A percentile compares a stretch with the other conserved stretches of the same genome.
These are phyloP conservation scores for Crepidotus sp. DNA, from an alignment of 1,284 basidiomycete genomes.

Conservation along the genomic window DNA sequence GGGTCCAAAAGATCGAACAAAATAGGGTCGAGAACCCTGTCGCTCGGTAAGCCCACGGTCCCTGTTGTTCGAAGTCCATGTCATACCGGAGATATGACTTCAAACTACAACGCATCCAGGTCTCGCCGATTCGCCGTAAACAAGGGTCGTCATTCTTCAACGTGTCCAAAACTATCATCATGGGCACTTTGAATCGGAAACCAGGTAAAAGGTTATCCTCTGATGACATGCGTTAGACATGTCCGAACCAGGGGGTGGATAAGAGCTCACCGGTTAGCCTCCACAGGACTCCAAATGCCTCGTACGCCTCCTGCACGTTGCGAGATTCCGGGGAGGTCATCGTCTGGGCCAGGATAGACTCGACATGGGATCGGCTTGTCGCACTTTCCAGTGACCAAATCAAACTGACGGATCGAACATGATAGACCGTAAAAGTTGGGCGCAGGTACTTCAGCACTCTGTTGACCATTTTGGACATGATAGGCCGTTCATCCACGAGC, in stretches of 20 bases:
- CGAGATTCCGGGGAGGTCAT: slow-evolving; percentile 46
- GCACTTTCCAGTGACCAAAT: slow-evolving; percentile 77
- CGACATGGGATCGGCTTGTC: slow-evolving; percentile 56
- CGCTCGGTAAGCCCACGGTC: slow-evolving; percentile 13
- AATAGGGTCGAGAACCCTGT: slow-evolving; percentile 80
- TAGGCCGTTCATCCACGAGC: slow-evolving; percentile 43
- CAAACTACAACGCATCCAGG: slow-evolving; percentile 93
- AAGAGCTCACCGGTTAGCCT: slow-evolving; percentile 64
- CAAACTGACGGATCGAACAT: slow-evolving; percentile 76
- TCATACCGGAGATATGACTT: slow-evolving; percentile 82
- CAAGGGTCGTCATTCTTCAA: slow-evolving; percentile 69
- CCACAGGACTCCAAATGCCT: slow-evolving; percentile 92
- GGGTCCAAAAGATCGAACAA: slow-evolving; percentile 74
- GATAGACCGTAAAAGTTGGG: slow-evolving; percentile 61
- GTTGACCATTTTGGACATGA: slow-evolving; percentile 49
- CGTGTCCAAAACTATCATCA: slow-evolving; percentile 83
- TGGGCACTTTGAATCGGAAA: slow-evolving; percentile 72
- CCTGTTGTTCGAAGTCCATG: slow-evolving; percentile 1
- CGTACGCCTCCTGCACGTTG: slow-evolving; percentile 57
- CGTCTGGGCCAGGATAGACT: slow-evolving; percentile 68
- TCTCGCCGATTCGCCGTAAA: slow-evolving; percentile 74
- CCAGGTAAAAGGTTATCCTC: slow-evolving; percentile 80
- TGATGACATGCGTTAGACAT: slow-evolving; percentile 25
- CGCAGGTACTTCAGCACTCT: slow-evolving; percentile 74
- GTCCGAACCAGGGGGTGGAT: not conserved